These are phyloP conservation scores for Blastobotrys raffinosifermentans DNA, from an alignment of 1,139 yeast species.

Conservation along the genomic window DNA sequence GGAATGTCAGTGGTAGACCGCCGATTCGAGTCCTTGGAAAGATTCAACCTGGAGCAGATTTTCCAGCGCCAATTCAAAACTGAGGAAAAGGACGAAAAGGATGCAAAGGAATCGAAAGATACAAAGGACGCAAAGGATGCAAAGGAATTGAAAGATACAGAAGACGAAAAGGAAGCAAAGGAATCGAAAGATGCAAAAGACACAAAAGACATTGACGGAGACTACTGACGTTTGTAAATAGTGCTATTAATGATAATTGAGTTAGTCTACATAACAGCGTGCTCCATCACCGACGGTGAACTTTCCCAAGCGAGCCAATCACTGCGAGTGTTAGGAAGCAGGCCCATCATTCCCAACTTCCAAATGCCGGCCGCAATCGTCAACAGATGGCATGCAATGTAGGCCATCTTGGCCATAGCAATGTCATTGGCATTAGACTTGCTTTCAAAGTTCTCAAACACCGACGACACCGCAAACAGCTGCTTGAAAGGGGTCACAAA, in stretches of 20 bases:
- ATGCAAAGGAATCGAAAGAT: too few relatives aligned
- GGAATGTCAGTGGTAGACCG: slow-evolving; percentile 47
- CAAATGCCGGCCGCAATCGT: slow-evolving; percentile 74
- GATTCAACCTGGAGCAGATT: slow-evolving; percentile 60
- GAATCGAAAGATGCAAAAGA: too few relatives aligned
- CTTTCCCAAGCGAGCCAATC: slow-evolving; percentile 92
- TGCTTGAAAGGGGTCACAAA: slow-evolving; percentile 68
- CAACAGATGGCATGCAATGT: slow-evolving; percentile 53
- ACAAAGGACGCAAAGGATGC: too few relatives aligned
- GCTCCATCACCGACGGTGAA: slow-evolving; percentile 38
- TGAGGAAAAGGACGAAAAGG: too few relatives aligned
- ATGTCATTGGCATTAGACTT: slow-evolving; percentile 39
- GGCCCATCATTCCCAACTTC: slow-evolving; percentile 83
- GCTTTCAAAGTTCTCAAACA: slow-evolving; percentile 33
- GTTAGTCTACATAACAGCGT: too few relatives aligned
- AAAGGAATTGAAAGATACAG: too few relatives aligned
- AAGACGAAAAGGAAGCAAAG: too few relatives aligned
- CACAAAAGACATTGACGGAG: too few relatives aligned
- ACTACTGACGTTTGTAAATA: too few relatives aligned
- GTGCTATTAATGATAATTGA: too few relatives aligned
- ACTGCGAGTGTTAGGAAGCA: slow-evolving; percentile 77
- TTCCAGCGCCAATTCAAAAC: slow-evolving; percentile 32
- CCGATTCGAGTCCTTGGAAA: slow-evolving; percentile 49
- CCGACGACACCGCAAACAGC: slow-evolving; percentile 49
- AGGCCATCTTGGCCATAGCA: slow-evolving; percentile 42